A percentile compares a stretch with the other conserved stretches of the same genome.
Evolutionary conservation across 2,329 filamentous ascomycete genomes (phyloP).

Genomic region (Huntiella decipiens): DNA sequence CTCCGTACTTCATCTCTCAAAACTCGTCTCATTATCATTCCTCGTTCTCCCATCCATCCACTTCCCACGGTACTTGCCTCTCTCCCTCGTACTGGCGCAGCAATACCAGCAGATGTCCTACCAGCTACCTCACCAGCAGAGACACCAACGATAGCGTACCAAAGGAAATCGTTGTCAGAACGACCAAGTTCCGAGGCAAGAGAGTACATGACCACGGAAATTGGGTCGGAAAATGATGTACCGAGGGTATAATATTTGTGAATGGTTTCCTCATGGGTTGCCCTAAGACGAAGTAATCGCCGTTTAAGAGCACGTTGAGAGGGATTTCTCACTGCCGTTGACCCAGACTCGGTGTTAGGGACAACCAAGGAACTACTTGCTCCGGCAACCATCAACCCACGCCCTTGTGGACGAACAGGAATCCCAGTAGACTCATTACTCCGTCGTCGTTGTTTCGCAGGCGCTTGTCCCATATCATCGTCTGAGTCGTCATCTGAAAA

Average conservation of each 20-base stretch:
- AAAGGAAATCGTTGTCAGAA: constrained; percentile 90
- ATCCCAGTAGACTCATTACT: constrained; percentile 71
- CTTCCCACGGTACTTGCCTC: constrained; percentile 35
- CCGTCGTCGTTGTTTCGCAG: constrained; percentile 60
- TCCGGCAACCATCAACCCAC: constrained; percentile 39
- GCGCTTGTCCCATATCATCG: constrained; percentile 42
- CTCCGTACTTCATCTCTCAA: constrained; percentile 86
- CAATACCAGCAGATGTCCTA: constrained; percentile 62
- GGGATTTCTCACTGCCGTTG: neutral
- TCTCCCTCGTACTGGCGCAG: constrained; percentile 32
- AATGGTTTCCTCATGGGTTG: constrained; percentile 58
- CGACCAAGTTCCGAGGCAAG: constrained; percentile 85
- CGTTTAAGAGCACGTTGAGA: constrained; percentile 55
- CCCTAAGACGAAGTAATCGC: constrained; percentile 54
- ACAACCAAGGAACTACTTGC: constrained; percentile 21
- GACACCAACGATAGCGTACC: constrained; percentile 86
- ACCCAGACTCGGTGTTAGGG: neutral
- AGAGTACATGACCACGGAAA: constrained; percentile 86
- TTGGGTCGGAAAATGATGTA: constrained; percentile 82
- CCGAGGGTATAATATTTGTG: constrained; percentile 73
- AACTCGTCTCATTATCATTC: constrained; percentile 66
- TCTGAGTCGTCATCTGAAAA: constrained; percentile 44
- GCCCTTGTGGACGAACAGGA: constrained; percentile 34
- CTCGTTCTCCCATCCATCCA: constrained; percentile 67
- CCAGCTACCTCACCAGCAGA: constrained; percentile 88